Conservation (phyloP, 192 early-diverging fungal genomes). For the Podila verticillata region DNA sequence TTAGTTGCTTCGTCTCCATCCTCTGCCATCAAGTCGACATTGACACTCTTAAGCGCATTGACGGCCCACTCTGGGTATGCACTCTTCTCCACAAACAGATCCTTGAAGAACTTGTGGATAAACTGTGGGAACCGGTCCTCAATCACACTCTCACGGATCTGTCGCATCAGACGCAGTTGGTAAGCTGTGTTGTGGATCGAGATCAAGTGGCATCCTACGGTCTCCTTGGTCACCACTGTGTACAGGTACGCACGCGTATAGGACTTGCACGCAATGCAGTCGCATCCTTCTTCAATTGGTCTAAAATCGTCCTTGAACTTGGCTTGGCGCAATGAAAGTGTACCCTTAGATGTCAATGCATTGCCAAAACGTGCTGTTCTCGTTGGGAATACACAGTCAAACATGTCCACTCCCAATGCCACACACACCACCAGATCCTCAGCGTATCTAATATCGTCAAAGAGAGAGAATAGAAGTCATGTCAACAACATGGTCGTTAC, state of each 20-base stretch:
- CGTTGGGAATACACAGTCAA: slow-evolving; percentile 91
- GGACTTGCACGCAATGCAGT: slow-evolving; percentile 77
- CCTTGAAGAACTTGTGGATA: slow-evolving; percentile 74
- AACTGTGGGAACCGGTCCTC: slow-evolving; percentile 75
- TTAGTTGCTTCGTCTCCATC: neutral
- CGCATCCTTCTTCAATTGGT: slow-evolving; percentile 83
- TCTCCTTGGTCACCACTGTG: slow-evolving; percentile 76
- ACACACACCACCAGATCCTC: slow-evolving; percentile 88
- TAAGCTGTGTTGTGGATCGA: slow-evolving; percentile 87
- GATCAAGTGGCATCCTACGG: slow-evolving; percentile 82
- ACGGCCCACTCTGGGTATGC: slow-evolving; percentile 79
- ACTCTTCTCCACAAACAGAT: slow-evolving; percentile 68
- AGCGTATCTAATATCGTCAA: slow-evolving; percentile 61
- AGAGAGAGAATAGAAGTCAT: neutral
- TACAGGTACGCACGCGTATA: slow-evolving; percentile 81
- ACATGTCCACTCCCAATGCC: slow-evolving; percentile 91
- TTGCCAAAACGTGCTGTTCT: slow-evolving; percentile 91
- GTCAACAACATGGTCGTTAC: neutral
- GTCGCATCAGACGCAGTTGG: slow-evolving; percentile 85
- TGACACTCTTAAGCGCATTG: slow-evolving; percentile 75
- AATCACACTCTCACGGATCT: slow-evolving; percentile 76
- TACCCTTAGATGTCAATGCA: slow-evolving; percentile 79
- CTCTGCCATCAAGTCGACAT: slow-evolving; percentile 63
- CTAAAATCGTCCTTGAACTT: slow-evolving; percentile 69
- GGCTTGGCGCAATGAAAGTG: slow-evolving; percentile 70